Conservation (phyloP, 108 stramenopile species). For the Cylindrotheca fusiformis region DNA sequence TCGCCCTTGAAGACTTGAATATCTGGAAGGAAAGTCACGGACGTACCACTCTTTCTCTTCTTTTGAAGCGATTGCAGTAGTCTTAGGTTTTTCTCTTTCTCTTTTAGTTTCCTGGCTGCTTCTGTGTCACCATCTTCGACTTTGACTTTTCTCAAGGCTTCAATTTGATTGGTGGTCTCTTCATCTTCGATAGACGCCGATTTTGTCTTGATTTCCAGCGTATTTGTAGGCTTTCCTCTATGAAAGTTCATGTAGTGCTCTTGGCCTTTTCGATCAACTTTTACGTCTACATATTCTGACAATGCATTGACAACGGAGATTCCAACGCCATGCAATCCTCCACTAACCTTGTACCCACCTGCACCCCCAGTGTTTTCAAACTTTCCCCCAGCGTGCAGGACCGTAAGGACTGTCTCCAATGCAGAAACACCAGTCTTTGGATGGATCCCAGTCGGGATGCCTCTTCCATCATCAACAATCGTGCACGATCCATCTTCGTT, state of each 20-base stretch:
- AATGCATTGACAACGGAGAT: constrained; percentile 95
- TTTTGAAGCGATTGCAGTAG: constrained; percentile 37
- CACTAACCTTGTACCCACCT: constrained; percentile 90
- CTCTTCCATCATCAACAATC: constrained; percentile 89
- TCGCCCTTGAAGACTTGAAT: constrained; percentile 89
- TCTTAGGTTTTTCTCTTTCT: constrained; percentile 25
- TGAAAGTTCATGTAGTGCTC: constrained; percentile 69
- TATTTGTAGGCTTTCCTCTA: constrained; percentile 61
- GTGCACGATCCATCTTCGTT: constrained; percentile 72
- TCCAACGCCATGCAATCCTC: constrained; percentile 96
- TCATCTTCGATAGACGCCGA: constrained; percentile 15
- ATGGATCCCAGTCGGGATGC: constrained; percentile 92
- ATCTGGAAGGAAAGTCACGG: constrained; percentile 84
- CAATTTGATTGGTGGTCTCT: constrained; percentile 26
- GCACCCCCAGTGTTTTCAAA: constrained; percentile 85
- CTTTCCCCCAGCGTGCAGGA: constrained; percentile 97
- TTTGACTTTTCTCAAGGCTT: constrained; percentile 11
- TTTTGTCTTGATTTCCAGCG: constrained; percentile 38
- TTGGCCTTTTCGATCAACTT: constrained; percentile 64
- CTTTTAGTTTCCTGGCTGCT: constrained; percentile 8
- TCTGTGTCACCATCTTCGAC: constrained; percentile 33
- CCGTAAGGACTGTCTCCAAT: constrained; percentile 93
- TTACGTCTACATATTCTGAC: constrained; percentile 73
- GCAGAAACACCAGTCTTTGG: constrained; percentile 71
- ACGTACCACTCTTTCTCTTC: constrained; percentile 64